Evolutionary conservation across 352 stramenopile genomes (phyloP), one percentile per base, ranked within the genome.

Genomic region (Thraustochytrium striatum): DNA sequence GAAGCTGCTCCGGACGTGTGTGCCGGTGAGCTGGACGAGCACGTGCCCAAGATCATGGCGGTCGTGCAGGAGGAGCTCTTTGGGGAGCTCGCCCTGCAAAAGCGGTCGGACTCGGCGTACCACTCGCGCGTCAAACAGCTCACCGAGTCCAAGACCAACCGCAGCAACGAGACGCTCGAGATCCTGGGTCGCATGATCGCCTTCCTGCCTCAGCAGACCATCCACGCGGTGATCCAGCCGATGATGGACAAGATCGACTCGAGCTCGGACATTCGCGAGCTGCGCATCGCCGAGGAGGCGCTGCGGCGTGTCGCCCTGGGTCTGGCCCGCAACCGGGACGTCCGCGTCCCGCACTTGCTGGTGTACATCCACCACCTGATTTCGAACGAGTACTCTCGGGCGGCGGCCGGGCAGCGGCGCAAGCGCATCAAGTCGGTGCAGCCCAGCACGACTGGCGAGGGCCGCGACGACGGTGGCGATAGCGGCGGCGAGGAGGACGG

Each of bases 51-150:
- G 57, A 85, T 95, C 2, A 89, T 95, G 79, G 83, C 88, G 33
- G 93, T 95, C 36, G 69, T 94, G 21, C 84, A 90, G 2, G 87
- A 90, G 19, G 88, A 94, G 55, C 59, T 95, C 47, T 95, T 93
- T 84, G 88, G 91, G 32, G 85, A 84, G 59, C 85, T 85, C 59
- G 85, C 88, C 2, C 86, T 89, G 62, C 88, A 88, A 32, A 75
- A 75, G 79, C 86, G 89, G 44, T 73, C 88, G 73, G 81, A 89
- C 39, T 72, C 86, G 58, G 87, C 85, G 30, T 72, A 82, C 38
- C 30, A 68, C 55, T 73, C 53, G 1, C 81, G 85, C 69, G 92
- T 94, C 79, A 94, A 89, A 57, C 93, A 94, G 82, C 94, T 92
- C 83, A 93, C 93, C 82, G 90, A 95, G 61, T 88, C 90, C 35